These are phyloP conservation scores for Fusarium pseudograminearum DNA, from an alignment of 2,329 filamentous ascomycete genomes.

Conservation along the genomic window DNA sequence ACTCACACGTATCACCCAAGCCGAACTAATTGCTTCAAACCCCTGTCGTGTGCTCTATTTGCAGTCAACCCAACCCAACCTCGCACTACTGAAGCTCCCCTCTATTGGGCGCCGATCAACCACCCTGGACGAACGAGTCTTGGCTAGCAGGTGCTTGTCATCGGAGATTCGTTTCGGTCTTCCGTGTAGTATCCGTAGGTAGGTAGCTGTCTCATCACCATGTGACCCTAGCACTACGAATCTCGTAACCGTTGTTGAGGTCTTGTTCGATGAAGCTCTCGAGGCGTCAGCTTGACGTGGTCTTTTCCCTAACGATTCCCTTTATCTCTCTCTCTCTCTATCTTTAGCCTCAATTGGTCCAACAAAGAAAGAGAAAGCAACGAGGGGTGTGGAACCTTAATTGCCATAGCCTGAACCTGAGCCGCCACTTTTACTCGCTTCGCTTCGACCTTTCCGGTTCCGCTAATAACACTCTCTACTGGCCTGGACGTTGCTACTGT, in stretches of 20 bases:
- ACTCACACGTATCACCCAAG: conserved; percentile 29
- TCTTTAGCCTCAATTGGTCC: conserved; percentile 1
- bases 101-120: conserved; percentile 42
- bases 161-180: conserved; percentile 23
- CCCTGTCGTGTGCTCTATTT: conserved; percentile 26
- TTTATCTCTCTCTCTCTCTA: not conserved
- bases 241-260: not conserved
- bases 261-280: conserved; percentile 15
- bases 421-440: conserved; percentile 42
- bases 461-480: conserved; percentile 25
- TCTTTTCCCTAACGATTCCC: conserved; percentile 6
- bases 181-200: not conserved
- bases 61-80: conserved; percentile 29
- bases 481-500: conserved; percentile 16
- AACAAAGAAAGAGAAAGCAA: conserved; percentile 24
- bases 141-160: conserved; percentile 31
- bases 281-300: conserved; percentile 16
- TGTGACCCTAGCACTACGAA: conserved; percentile 17
- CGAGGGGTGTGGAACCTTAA: conserved; percentile 47
- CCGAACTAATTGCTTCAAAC: conserved; percentile 18
- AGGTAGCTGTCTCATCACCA: not conserved
- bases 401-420: conserved; percentile 30
- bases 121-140: conserved; percentile 33
- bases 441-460: conserved; percentile 42
- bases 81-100: conserved; percentile 34